phyloP scores from a whole-genome alignment of 2,329 filamentous ascomycete genomes.

The Fusarium equiseti region DNA sequence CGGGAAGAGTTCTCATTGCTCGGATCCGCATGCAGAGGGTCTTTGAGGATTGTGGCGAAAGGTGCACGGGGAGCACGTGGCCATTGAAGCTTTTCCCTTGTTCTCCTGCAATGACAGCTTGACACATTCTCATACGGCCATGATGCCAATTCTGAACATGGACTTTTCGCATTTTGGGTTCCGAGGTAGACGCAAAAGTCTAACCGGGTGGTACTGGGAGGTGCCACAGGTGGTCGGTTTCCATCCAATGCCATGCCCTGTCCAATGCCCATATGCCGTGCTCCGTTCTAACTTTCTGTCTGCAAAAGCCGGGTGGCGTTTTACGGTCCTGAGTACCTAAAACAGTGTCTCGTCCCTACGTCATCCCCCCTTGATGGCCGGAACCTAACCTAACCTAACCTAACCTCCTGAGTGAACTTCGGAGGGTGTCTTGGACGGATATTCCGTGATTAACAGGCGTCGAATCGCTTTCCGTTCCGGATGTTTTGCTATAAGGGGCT shows the following conservation, averaged over 20 bases:
- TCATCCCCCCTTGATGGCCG: background rate
- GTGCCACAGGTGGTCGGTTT: background rate
- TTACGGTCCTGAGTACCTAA: constrained; percentile 10
- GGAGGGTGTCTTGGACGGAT: background rate
- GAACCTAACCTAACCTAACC: background rate
- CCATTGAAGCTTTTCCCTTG: background rate
- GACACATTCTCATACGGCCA: constrained; percentile 26
- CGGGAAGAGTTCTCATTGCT: constrained; percentile 1
- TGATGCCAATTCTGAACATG: constrained; percentile 20
- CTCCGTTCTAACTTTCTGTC: background rate
- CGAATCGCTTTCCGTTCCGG: background rate
- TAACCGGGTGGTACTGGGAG: background rate
- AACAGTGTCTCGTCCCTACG: constrained; percentile 3
- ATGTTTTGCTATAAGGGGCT: background rate
- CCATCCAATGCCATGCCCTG: background rate
- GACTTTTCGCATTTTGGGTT: background rate
- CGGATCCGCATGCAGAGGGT: background rate
- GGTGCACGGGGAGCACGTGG: constrained; percentile 20
- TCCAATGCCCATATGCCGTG: background rate
- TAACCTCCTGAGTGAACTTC: background rate
- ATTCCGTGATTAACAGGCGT: background rate
- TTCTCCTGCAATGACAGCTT: constrained; percentile 27
- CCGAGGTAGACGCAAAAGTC: constrained; percentile 9
- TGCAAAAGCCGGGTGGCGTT: constrained; percentile 22
- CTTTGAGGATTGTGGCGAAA: constrained; percentile 22